Evolutionary conservation across 306 rosid genomes (phyloP).

Genomic region (Quercus cerris): DNA sequence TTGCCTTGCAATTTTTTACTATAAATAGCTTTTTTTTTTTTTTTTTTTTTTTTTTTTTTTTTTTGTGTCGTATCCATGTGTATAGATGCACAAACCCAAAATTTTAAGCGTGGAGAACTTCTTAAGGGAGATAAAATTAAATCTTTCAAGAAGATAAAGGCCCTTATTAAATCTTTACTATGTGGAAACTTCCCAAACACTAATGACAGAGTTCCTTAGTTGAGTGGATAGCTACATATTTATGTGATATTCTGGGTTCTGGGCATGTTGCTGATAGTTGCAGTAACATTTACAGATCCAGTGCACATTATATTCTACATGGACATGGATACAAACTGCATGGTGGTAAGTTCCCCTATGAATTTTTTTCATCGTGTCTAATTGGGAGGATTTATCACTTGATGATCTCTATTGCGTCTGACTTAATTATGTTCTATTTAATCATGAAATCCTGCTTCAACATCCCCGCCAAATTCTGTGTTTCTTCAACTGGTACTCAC

Average conservation of each 20-base stretch:
- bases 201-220: neutral
- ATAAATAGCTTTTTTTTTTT: neutral
- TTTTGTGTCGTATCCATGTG: neutral
- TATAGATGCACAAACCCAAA: neutral
- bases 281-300: neutral
- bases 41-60: neutral
- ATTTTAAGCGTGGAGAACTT: neutral
- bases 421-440: neutral
- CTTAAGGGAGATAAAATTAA: neutral
- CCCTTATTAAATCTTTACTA: neutral
- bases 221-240: neutral
- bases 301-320: neutral
- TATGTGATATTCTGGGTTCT: neutral
- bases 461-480: neutral
- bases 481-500: neutral
- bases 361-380: too few relatives aligned
- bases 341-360: neutral
- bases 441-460: neutral
- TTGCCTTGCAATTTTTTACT: neutral
- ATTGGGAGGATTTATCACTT: neutral
- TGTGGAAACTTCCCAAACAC: neutral
- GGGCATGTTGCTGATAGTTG: neutral
- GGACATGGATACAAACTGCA: neutral
- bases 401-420: neutral
- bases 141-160: neutral